A percentile compares a stretch with the other conserved stretches of the same genome.
Conservation (phyloP, 768 basidiomycete genomes). For the Serpula lacrymans region DNA sequence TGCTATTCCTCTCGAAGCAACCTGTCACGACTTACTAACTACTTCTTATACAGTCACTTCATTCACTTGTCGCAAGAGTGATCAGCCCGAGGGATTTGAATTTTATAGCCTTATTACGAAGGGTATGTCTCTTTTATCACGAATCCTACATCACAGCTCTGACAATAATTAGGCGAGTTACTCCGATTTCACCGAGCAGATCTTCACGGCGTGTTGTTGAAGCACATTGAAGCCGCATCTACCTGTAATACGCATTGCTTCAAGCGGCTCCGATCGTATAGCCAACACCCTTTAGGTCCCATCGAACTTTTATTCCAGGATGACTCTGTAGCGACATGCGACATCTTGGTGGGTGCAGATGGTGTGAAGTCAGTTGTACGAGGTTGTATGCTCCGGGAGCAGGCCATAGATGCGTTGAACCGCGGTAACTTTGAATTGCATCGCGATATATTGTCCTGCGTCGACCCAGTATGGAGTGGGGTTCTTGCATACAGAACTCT, state of each 20-base stretch:
- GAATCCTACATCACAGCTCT: conserved; percentile 4
- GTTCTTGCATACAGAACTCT: conserved; percentile 55
- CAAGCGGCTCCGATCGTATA: conserved; percentile 60
- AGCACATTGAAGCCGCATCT: conserved; percentile 42
- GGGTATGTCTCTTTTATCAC: conserved; percentile 49
- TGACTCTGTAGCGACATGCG: conserved; percentile 55
- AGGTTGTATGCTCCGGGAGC: conserved; percentile 29
- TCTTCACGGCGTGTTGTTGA: conserved; percentile 58
- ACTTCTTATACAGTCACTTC: conserved; percentile 45
- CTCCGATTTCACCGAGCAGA: conserved; percentile 63
- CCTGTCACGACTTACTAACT: background rate
- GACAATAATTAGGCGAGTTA: conserved; percentile 42
- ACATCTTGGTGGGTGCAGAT: conserved; percentile 69
- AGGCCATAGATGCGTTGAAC: too few relatives aligned
- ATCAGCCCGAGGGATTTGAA: conserved; percentile 50
- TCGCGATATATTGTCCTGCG: conserved; percentile 39
- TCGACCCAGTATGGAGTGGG: conserved; percentile 59
- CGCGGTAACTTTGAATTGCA: too few relatives aligned
- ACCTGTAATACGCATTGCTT: conserved; percentile 46
- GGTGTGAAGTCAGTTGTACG: conserved; percentile 57
- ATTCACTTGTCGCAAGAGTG: conserved; percentile 59
- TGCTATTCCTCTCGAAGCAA: too few relatives aligned
- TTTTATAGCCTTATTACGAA: conserved; percentile 54
- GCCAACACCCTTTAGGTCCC: conserved; percentile 37
- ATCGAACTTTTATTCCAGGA: conserved; percentile 60